These are phyloP conservation scores for Trametes sp. DNA, from an alignment of 1,284 basidiomycete species.

Conservation along the genomic window DNA sequence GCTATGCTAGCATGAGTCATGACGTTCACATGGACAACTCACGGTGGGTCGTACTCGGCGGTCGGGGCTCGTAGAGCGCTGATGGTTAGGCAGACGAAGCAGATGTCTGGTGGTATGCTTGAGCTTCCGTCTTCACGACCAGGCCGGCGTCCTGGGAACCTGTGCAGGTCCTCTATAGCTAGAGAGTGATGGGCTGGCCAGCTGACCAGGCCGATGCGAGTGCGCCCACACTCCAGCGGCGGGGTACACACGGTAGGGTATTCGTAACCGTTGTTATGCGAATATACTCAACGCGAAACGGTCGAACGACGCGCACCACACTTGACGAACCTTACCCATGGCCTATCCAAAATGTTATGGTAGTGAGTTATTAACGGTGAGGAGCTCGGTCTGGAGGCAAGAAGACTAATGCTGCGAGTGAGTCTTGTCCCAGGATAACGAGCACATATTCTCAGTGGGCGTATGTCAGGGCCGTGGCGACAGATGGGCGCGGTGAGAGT, in stretches of 20 bases:
- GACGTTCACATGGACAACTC: too few species aligned
- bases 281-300: too few species aligned
- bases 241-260: neutral
- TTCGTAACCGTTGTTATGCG: too few species aligned
- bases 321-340: too few species aligned
- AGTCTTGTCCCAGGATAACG: neutral
- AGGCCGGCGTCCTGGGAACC: neutral
- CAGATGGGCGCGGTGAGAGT: neutral
- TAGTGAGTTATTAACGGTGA: too few species aligned
- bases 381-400: too few species aligned
- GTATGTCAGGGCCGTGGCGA: neutral
- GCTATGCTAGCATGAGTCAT: too few species aligned
- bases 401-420: neutral
- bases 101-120: too few species aligned
- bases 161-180: neutral
- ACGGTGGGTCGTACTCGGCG: neutral
- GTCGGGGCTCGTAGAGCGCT: neutral
- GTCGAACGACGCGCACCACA: too few species aligned
- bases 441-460: neutral
- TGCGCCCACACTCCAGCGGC: neutral
- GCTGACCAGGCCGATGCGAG: neutral
- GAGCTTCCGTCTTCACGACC: neutral
- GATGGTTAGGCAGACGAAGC: neutral
- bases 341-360: too few species aligned
- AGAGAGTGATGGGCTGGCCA: neutral